Base-by-base conservation (phyloP, 2,329 filamentous ascomycete species). In the Falciphora oryzae region DNA sequence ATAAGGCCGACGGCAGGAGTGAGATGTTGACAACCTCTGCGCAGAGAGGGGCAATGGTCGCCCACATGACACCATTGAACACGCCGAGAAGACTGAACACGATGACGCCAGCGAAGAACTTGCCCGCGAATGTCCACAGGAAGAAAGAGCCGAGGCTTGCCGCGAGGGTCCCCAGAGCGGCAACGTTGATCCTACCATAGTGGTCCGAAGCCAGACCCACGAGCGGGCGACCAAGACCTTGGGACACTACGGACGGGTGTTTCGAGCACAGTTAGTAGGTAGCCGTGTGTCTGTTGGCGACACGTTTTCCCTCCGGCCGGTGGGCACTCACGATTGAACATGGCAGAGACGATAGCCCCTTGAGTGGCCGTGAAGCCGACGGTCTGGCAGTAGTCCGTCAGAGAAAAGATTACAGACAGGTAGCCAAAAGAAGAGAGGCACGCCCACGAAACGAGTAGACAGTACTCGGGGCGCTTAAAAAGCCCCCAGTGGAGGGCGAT, bases 351-450 rank as follows among this genome's bases (percentile, higher is more conserved):
- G 22, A 92, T 79, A 0, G 87, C 87, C 8, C 89, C 90, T 71
- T 93, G 86, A 6, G 83, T 80, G 2, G 89, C 79, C 1, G 81
- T 80, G 35, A 93, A 82, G 1, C 90, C 90, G 58, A 93, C 84
- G 5, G 81, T 82, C 65, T 84, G 81, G 53, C 88, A 88, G 71
- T 92, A 94, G 72, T 89, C 90, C 18, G 90, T 87, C 59, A 93
- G 77, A 14, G 86, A 89, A 75, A 93, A 94, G 59, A 93, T 82
- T n/a, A 93, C 80, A 5, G 92, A 88, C 31, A 91, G 82, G 70
- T 94, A 94, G 6, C 83, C 89, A 18, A 94, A 77, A 76, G 93
- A 85, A 66, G 83, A 87, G 67, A 93, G 87, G 74, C 87, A 86
- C 10, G 88, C 88, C 79, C 88, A 95, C 2, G 76, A 80, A 53